Evolutionary conservation across 495 filamentous ascomycete genomes (phyloP), one percentile per base, ranked within the genome.

Genomic region (Xylaria longipes): DNA sequence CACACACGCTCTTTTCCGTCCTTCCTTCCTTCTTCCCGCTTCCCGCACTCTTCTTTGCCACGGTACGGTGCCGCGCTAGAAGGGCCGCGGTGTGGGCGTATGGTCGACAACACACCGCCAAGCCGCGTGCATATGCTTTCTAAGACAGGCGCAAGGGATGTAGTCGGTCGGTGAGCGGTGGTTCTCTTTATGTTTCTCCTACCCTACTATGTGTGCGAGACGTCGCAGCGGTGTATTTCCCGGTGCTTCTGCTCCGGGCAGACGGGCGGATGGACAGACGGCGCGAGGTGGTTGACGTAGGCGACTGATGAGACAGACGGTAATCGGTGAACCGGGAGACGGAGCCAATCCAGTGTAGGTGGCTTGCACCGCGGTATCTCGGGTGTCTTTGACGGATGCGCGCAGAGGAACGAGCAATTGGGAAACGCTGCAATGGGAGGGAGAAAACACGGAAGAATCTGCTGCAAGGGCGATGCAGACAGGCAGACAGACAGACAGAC

Each of bases 91-190:
- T 45, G 50, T 68, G 65, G 35, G 37, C 39, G 65, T 68, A 58
- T 68, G 52, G 12, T 57, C 46, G 52, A 68, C 37, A 58, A 58
- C 27, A 68, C 20, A 46, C 46, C 35, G 65, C 52, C 65, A 68
- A 56, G 65, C 50, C 31, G 33, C 39, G 52, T 45, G 52, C 50
- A 58, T 35, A 20, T 39, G 52, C 1, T 56, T n/a, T 58, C 52
- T 17, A 17, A 68, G 54, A 68, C 65, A 29, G 25, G 65, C 25
- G 33, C 12, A n/a, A 31, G 29, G 37, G 27, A 35, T 68, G 65
- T n/a, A 41, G n/a, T 29, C 35, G 43, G 65, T 50, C 65, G 48
- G 65, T 67, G 50, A 56, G 65, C 65, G 37, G 35, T 56, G 65
- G n/a, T n/a, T 15, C 35, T 22, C 56, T 60, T 37, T 33, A 17